Evolutionary conservation across 2,329 filamentous ascomycete species (phyloP).

Genomic region (Aureobasidium musti): DNA sequence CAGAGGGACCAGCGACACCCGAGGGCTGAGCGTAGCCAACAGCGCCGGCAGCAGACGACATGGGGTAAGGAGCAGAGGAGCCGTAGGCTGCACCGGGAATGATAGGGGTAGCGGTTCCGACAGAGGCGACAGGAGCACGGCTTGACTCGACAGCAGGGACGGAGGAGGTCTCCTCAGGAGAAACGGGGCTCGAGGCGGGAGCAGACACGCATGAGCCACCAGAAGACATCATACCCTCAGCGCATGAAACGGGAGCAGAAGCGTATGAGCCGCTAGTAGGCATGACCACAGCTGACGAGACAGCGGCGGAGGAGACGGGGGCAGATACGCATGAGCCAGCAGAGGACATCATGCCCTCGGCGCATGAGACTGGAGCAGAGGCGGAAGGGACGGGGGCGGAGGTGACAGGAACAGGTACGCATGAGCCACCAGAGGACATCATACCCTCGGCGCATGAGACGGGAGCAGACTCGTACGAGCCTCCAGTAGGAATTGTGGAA

Average conservation of each 20-base stretch:
- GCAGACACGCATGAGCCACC: conserved; percentile 8
- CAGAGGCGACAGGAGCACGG: not conserved
- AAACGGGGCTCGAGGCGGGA: not conserved
- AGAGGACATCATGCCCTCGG: too few species aligned
- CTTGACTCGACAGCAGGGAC: not conserved
- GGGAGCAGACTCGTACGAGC: conserved; percentile 17
- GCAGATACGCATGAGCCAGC: conserved; percentile 19
- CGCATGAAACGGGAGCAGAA: not conserved
- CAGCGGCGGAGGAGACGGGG: too few species aligned
- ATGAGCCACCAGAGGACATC: too few species aligned
- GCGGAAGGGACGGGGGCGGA: too few species aligned
- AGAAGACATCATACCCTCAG: not conserved
- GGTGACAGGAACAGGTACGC: too few species aligned
- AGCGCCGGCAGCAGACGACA: not conserved
- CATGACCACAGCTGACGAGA: conserved; percentile 10
- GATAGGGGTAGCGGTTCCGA: conserved; percentile 13
- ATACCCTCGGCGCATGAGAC: too few species aligned
- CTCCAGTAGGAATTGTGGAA: not conserved
- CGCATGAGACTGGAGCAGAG: too few species aligned
- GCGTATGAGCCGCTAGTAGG: not conserved
- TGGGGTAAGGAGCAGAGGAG: conserved; percentile 15
- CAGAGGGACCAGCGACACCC: conserved; percentile 6
- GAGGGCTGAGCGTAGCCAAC: conserved; percentile 15
- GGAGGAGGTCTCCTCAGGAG: conserved; percentile 5
- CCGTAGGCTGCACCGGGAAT: not conserved